Evolutionary conservation across 75 land plant species (phyloP).

Genomic region (Ceratopteris richardii): DNA sequence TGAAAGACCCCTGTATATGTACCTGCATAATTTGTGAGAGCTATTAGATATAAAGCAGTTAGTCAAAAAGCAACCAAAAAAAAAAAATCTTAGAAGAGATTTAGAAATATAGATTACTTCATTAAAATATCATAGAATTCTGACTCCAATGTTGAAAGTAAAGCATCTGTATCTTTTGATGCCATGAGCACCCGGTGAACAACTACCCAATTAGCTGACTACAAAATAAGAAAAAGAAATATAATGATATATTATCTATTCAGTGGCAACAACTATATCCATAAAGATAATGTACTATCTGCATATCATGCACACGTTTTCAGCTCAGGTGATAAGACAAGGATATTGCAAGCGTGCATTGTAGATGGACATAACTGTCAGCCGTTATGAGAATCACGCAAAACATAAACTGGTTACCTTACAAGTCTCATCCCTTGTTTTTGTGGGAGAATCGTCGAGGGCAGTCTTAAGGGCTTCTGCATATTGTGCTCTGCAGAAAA

Average conservation of each 20-base stretch:
- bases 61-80: neutral
- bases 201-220: slow-evolving; percentile 99
- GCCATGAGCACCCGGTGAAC: slow-evolving; percentile 98
- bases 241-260: neutral
- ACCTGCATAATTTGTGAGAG: slow-evolving; percentile 33
- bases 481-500: slow-evolving; percentile 48
- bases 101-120: slow-evolving; percentile 49
- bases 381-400: neutral
- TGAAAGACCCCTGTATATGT: slow-evolving; percentile 82
- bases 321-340: too few species aligned
- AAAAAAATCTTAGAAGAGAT: neutral
- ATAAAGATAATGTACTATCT: too few species aligned
- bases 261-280: too few species aligned
- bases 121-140: slow-evolving; percentile 96
- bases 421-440: slow-evolving; percentile 82
- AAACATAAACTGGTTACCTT: slow-evolving; percentile 43
- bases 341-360: too few species aligned
- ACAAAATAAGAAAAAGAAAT: slow-evolving; percentile 9
- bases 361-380: neutral
- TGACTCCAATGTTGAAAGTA: slow-evolving; percentile 70
- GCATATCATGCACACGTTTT: too few species aligned
- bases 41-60: neutral
- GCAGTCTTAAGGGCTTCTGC: slow-evolving; percentile 92
- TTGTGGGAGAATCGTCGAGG: slow-evolving; percentile 75
- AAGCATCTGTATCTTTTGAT: slow-evolving; percentile 73